Base-by-base conservation (phyloP, 805 yeast genomes). In the Kurtzmaniella cleridarum region DNA sequence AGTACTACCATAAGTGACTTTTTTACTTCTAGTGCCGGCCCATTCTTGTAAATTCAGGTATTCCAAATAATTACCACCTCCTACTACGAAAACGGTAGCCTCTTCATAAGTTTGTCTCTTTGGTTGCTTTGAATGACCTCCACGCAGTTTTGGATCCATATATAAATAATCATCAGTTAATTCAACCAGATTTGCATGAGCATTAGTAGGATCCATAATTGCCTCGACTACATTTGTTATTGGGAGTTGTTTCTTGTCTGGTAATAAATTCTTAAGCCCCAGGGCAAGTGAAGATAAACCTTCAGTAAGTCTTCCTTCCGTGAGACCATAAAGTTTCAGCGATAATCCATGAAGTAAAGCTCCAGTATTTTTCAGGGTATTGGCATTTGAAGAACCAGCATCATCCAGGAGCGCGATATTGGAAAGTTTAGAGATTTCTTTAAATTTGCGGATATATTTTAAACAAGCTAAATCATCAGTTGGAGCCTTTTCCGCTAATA, bases 51-150 rank as follows among this genome's bases (percentile, higher is more conserved):
- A 73, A 54, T 91, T 91, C 43, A 90, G 95, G 57, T 91, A 93
- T 64, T 93, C 99, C 45, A 86, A 66, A 57, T 89, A 93, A 60
- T 87, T 90, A 35, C 98, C 98, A 27, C 98, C 98, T 18, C 98
- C 99, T 40, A 93, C 90, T 38, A 90, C 87, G 59, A 93, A 93
- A 15, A 93, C 95, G 36, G 87, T 66, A 1, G 95, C 79, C 48
- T 88, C 93, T 42, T 79, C 79, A 59, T 86, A 88, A 9, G 81
- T 68, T 48, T 82, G 85, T 54, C 95, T 78, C 59, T 79, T 84
- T 29, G 97, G 97, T 28, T 90, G 91, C 50, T 84, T 80, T 3
- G 95, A 80, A 51, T 84, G 90, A 5, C 95, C 83, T 3, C 98
- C 98, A 47, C 98, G 76, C 2, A 87, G 81, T 50, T 78, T 81